Conservation (phyloP, 1,284 basidiomycete species). For the Ustilago bromivora region DNA sequence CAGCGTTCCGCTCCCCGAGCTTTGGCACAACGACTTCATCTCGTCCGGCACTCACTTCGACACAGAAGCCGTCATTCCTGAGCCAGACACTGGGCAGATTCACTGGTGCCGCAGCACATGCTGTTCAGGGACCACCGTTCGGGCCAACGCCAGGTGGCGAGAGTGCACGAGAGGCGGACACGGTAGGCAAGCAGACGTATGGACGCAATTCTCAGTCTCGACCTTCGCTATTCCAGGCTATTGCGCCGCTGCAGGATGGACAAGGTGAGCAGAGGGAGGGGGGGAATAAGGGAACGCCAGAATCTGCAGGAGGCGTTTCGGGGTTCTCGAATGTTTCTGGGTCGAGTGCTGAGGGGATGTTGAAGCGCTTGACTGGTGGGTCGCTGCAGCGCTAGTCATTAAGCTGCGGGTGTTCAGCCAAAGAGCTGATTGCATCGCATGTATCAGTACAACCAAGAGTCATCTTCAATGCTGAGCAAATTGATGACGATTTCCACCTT, state of each 20-base stretch:
- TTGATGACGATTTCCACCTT: too few relatives aligned
- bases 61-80: constrained; percentile 41
- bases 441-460: too few relatives aligned
- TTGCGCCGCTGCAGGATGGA: constrained; percentile 26
- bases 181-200: constrained; percentile 1
- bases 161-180: constrained; percentile 11
- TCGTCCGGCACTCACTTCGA: constrained; percentile 7
- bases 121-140: constrained; percentile 24
- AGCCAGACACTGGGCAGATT: constrained; percentile 52
- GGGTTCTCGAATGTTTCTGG: constrained; percentile 34
- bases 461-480: too few relatives aligned
- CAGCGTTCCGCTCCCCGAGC: constrained; percentile 19
- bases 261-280: not conserved
- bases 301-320: constrained; percentile 32
- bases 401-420: too few relatives aligned
- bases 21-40: constrained; percentile 11
- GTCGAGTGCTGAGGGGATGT: constrained; percentile 36
- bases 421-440: too few relatives aligned
- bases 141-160: constrained; percentile 2
- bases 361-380: constrained; percentile 29
- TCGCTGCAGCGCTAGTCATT: constrained; percentile 5
- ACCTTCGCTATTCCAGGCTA: constrained; percentile 41
- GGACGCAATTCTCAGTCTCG: constrained; percentile 18
- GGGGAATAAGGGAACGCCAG: constrained; percentile 30
- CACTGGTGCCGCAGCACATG: constrained; percentile 30